These are phyloP conservation scores for Apophysomyces ossiformis DNA, from an alignment of 371 early-diverging fungal species.

Conservation along the genomic window DNA sequence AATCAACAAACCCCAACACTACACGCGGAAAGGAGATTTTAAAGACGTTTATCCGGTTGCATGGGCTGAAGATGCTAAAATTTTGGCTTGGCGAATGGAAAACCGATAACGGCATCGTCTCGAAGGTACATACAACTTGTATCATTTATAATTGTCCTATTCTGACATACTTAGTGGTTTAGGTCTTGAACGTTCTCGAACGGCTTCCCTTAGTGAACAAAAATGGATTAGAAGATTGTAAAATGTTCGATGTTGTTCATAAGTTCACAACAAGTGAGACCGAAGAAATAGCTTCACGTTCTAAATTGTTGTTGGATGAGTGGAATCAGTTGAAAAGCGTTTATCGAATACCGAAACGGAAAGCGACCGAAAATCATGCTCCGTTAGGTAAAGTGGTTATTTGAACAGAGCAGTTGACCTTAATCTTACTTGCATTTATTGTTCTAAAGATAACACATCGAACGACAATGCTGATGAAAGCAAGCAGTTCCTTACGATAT, in stretches of 20 bases:
- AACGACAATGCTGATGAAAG: no score
- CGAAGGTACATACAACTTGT: constrained; percentile 27
- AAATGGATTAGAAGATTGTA: constrained; percentile 73
- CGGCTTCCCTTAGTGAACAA: constrained; percentile 67
- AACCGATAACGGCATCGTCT: constrained; percentile 37
- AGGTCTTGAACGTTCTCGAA: constrained; percentile 47
- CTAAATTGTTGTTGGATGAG: constrained; percentile 39
- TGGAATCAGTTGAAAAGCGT: constrained; percentile 62
- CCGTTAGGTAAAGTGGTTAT: not conserved
- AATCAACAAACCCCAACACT: constrained; percentile 37
- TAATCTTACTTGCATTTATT: not conserved
- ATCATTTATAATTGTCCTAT: not conserved
- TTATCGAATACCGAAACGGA: constrained; percentile 65
- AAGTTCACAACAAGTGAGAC: constrained; percentile 46
- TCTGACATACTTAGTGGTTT: not conserved
- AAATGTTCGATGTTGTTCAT: constrained; percentile 56
- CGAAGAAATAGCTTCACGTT: constrained; percentile 37
- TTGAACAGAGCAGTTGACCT: not conserved
- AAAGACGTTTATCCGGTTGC: constrained; percentile 44
- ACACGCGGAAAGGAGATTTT: constrained; percentile 44
- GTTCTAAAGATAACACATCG: no score
- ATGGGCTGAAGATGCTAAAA: constrained; percentile 55
- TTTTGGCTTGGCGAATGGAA: constrained; percentile 59
- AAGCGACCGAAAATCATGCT: not conserved
- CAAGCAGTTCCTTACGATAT: no score